These are phyloP conservation scores for Stenogyne calaminthoides DNA, from an alignment of 305 asterid genomes.

Conservation along the genomic window DNA sequence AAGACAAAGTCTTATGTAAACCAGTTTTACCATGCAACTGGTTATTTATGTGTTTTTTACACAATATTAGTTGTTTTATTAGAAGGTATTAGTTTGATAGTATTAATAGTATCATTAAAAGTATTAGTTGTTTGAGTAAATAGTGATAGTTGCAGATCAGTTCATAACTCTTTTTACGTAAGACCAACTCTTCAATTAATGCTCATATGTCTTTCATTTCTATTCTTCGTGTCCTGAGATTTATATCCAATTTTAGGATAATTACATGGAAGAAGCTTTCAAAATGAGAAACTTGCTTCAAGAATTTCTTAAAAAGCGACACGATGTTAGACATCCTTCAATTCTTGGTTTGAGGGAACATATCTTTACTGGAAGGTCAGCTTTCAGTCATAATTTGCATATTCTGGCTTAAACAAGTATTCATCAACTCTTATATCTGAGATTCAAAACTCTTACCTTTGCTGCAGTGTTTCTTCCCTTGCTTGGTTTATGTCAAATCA, in stretches of 20 bases:
- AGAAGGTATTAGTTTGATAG: too few relatives aligned
- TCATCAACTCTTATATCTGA: constrained; percentile 14
- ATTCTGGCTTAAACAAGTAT: constrained; percentile 1
- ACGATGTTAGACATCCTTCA: constrained; percentile 77
- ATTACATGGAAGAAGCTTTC: constrained; percentile 95
- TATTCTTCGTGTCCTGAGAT: constrained; percentile 24
- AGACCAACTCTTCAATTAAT: neutral
- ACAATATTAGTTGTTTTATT: too few relatives aligned
- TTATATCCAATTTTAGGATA: constrained; percentile 54
- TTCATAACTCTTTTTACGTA: too few relatives aligned
- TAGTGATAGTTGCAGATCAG: too few relatives aligned
- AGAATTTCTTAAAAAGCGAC: constrained; percentile 77
- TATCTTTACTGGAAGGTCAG: constrained; percentile 88
- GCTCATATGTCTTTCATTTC: constrained; percentile 15
- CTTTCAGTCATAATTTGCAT: constrained; percentile 22
- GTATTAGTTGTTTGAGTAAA: too few relatives aligned
- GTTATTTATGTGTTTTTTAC: too few relatives aligned
- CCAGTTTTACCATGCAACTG: too few relatives aligned
- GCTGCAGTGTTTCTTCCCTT: constrained; percentile 91
- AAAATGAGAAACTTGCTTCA: constrained; percentile 90
- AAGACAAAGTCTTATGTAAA: too few relatives aligned
- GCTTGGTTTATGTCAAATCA: constrained; percentile 99
- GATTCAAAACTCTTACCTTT: constrained; percentile 28
- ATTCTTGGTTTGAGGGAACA: constrained; percentile 92
- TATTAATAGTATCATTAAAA: too few relatives aligned